Percentiles rank a stretch among this genome's conserved stretches.
phyloP scores from a whole-genome alignment of 495 filamentous ascomycete genomes.

The Lasiosphaeriaceae sp. region DNA sequence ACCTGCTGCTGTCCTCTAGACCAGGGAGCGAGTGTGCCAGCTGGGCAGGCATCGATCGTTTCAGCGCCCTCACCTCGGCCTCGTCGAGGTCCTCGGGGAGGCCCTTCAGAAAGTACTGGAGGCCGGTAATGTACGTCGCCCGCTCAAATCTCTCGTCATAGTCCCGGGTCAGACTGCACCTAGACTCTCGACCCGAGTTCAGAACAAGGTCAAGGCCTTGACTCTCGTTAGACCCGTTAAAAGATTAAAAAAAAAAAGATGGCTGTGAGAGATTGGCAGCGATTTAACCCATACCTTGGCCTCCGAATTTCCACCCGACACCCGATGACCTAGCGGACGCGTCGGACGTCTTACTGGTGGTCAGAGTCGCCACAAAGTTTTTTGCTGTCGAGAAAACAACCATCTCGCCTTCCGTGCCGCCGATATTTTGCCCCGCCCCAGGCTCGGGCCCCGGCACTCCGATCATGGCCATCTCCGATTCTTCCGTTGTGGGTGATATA shows the following conservation, averaged over 20 bases:
- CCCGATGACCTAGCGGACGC: constrained; percentile 11
- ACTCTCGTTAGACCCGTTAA: no score
- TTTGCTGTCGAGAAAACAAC: constrained; percentile 3
- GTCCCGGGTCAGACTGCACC: neutral
- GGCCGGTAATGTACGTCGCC: constrained; percentile 62
- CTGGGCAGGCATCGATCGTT: constrained; percentile 40
- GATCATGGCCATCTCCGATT: constrained; percentile 12
- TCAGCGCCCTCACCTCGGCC: constrained; percentile 43
- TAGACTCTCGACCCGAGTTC: constrained; percentile 8
- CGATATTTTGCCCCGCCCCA: neutral
- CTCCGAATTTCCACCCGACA: constrained; percentile 14
- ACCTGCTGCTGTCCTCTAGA: neutral
- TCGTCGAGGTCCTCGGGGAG: constrained; percentile 56
- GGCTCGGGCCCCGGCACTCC: neutral
- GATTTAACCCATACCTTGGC: constrained; percentile 4
- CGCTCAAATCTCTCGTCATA: constrained; percentile 46
- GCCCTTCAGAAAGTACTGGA: constrained; percentile 63
- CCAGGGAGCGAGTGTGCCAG: neutral
- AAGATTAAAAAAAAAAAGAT: neutral
- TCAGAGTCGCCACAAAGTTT: neutral
- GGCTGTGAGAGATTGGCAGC: neutral
- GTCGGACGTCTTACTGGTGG: neutral
- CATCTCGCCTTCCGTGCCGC: neutral
- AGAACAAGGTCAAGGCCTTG: constrained; percentile 21
- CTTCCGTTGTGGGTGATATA: neutral